Conservation (phyloP, 2,329 filamentous ascomycete genomes). For the Microdochium paspali region DNA sequence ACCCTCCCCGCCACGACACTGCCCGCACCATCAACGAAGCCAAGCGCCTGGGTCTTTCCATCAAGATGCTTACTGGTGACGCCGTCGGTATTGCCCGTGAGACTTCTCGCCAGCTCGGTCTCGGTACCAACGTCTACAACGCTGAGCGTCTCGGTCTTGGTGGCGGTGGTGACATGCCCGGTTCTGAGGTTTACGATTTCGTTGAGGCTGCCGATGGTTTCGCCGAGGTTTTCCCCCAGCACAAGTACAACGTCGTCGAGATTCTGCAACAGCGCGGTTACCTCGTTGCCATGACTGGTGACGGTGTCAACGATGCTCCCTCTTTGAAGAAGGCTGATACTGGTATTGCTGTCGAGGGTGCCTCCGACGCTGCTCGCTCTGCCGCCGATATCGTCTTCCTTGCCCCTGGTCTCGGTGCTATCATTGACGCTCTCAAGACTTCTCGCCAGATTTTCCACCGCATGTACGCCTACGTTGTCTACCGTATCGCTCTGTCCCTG, state of each 20-base stretch:
- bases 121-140: slow-evolving; percentile 90
- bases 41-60: slow-evolving; percentile 76
- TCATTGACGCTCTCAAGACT: slow-evolving; percentile 87
- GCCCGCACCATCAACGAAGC: slow-evolving; percentile 85
- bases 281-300: slow-evolving; percentile 92
- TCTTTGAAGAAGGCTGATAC: slow-evolving; percentile 94
- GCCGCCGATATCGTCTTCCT: slow-evolving; percentile 93
- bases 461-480: slow-evolving; percentile 94
- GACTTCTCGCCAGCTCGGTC: slow-evolving; percentile 82
- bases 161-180: slow-evolving; percentile 85
- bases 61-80: slow-evolving; percentile 96
- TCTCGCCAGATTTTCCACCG: slow-evolving; percentile 93
- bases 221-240: slow-evolving; percentile 88
- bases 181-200: slow-evolving; percentile 90
- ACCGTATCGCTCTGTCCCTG: slow-evolving; percentile 85
- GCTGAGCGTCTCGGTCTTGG: slow-evolving; percentile 86
- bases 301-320: slow-evolving; percentile 89
- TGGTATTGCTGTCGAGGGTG: slow-evolving; percentile 88
- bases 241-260: slow-evolving; percentile 92
- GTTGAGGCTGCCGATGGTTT: slow-evolving; percentile 93
- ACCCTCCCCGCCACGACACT: slow-evolving; percentile 85
- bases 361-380: slow-evolving; percentile 82
- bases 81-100: slow-evolving; percentile 89
- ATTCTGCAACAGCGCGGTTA: slow-evolving; percentile 90
- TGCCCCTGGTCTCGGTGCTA: slow-evolving; percentile 80